Evolutionary conservation across 2,329 filamentous ascomycete species (phyloP).

Genomic region (Camillea tinctor): DNA sequence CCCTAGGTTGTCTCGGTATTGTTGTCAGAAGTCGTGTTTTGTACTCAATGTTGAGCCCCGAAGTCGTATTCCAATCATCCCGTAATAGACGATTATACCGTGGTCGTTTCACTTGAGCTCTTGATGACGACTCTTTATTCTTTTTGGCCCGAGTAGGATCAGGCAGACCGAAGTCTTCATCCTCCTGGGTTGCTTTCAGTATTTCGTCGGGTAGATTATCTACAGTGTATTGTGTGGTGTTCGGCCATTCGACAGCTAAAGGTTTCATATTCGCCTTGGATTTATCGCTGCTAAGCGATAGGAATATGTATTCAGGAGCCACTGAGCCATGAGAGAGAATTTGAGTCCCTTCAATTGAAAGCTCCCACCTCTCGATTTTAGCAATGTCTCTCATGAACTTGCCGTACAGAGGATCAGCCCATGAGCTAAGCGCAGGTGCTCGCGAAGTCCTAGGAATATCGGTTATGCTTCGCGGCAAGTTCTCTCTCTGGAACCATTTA

Average conservation of each 20-base stretch:
- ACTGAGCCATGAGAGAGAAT: constrained; percentile 34
- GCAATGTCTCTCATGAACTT: constrained; percentile 30
- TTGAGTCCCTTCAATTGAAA: constrained; percentile 35
- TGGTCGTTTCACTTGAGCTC: neutral
- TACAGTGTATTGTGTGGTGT: constrained; percentile 39
- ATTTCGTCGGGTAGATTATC: constrained; percentile 44
- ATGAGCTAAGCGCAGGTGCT: constrained; percentile 15
- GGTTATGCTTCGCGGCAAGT: constrained; percentile 21
- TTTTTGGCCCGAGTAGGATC: constrained; percentile 8
- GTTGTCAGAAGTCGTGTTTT: constrained; percentile 29
- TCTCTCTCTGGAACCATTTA: constrained; percentile 18
- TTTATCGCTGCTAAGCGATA: constrained; percentile 34
- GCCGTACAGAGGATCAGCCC: constrained; percentile 23
- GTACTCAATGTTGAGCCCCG: constrained; percentile 26
- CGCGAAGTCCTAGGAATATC: constrained; percentile 22
- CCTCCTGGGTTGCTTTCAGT: constrained; percentile 27
- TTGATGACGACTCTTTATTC: neutral
- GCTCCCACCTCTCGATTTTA: constrained; percentile 47
- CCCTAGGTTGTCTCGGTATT: constrained; percentile 30
- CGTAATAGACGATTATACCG: neutral
- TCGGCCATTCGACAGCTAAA: constrained; percentile 36
- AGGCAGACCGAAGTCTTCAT: constrained; percentile 29
- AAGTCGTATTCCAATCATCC: neutral
- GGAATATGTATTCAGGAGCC: constrained; percentile 38
- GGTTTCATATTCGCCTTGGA: constrained; percentile 25